These are phyloP conservation scores for Sclerotinia minor DNA, from an alignment of 2,329 filamentous ascomycete species.

Conservation along the genomic window DNA sequence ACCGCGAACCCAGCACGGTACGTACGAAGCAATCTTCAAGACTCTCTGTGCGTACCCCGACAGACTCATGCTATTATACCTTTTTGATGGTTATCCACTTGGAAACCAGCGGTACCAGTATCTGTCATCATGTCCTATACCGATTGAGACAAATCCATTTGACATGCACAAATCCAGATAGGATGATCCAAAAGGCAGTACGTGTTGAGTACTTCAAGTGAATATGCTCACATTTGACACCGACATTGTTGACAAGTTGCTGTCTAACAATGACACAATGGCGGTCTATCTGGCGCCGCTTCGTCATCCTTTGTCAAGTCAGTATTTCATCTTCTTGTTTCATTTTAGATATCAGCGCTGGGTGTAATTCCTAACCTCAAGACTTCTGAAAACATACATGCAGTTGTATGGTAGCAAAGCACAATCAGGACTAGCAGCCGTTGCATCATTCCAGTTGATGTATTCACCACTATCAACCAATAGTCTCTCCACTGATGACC, in stretches of 20 bases:
- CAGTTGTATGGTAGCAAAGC: background rate
- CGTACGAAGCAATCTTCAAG: background rate
- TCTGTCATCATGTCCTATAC: background rate
- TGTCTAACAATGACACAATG: background rate
- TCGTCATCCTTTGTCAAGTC: background rate
- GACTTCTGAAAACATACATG: background rate
- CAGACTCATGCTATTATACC: background rate
- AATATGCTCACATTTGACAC: background rate
- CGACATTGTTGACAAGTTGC: background rate
- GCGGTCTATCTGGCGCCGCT: background rate
- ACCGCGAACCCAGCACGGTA: background rate
- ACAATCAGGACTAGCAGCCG: background rate
- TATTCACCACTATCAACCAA: background rate
- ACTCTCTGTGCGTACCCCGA: background rate
- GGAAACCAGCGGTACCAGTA: background rate
- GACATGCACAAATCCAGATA: background rate
- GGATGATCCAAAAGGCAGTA: no score
- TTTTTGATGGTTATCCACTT: conserved; percentile 2
- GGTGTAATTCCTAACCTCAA: background rate
- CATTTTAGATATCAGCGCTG: no score
- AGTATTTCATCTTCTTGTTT: background rate
- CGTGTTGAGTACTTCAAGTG: background rate
- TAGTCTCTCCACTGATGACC: background rate
- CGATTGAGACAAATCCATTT: background rate
- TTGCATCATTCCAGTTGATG: background rate